phyloP scores from a whole-genome alignment of 2,329 filamentous ascomycete species.

The Davidsoniella eucalypti region DNA sequence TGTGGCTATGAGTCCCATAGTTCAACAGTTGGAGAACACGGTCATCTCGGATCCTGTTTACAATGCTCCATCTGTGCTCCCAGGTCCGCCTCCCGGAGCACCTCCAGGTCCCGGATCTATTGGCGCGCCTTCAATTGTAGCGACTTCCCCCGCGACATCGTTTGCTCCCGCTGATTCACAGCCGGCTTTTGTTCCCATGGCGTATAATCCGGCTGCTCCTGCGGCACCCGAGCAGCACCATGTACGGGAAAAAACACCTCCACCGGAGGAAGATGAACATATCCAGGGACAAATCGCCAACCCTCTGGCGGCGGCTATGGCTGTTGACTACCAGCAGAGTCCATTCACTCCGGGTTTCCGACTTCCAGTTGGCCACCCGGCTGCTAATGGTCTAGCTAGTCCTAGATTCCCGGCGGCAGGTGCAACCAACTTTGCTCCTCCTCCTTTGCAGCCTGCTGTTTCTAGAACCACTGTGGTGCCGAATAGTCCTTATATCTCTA shows the following conservation, averaged over 20 bases:
- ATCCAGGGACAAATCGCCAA: constrained; percentile 29
- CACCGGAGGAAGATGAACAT: constrained; percentile 41
- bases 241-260: constrained; percentile 66
- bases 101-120: constrained; percentile 12
- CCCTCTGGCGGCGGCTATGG: constrained; percentile 40
- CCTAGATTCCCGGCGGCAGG: constrained; percentile 28
- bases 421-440: constrained; percentile 20
- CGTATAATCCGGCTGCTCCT: constrained; percentile 67
- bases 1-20: constrained; percentile 46
- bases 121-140: not conserved
- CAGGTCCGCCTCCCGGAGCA: constrained; percentile 14
- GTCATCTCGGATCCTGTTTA: constrained; percentile 47
- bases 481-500: constrained; percentile 7
- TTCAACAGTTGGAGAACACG: constrained; percentile 56
- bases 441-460: constrained; percentile 26
- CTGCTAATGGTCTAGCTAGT: constrained; percentile 24
- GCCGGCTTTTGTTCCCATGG: constrained; percentile 40
- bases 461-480: constrained; percentile 34
- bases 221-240: constrained; percentile 55
- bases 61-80: constrained; percentile 15
- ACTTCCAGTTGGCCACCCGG: constrained; percentile 28
- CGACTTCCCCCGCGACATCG: constrained; percentile 18
- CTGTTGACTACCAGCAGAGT: constrained; percentile 36
- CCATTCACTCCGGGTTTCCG: constrained; percentile 37
- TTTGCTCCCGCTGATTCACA: constrained; percentile 15